Conservation (phyloP, 2,329 filamentous ascomycete species). For the Claviceps quebecensis region DNA sequence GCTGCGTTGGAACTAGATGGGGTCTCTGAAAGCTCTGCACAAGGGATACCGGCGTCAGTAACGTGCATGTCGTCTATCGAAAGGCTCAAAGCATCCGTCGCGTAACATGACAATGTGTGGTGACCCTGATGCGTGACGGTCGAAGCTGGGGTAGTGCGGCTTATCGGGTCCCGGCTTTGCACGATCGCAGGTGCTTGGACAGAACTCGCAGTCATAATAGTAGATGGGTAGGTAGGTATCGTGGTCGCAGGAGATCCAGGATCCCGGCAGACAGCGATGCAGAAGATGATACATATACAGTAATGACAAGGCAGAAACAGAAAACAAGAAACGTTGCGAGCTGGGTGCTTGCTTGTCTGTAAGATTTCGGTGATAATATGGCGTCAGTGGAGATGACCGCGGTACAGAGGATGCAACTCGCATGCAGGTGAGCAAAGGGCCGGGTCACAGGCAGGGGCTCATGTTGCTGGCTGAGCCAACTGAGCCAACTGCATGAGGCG, state of each 20-base stretch:
- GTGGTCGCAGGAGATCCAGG: too few relatives aligned
- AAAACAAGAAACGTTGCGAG: neutral
- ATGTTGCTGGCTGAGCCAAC: conserved; percentile 14
- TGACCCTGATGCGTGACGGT: conserved; percentile 10
- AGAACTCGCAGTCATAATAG: conserved; percentile 30
- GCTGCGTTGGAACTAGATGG: conserved; percentile 36
- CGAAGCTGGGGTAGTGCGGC: conserved; percentile 18
- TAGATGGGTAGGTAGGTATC: too few relatives aligned
- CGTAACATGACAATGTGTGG: conserved; percentile 16
- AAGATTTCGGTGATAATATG: conserved; percentile 2
- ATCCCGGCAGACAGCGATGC: neutral
- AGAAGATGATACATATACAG: conserved; percentile 20
- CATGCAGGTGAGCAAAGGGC: conserved; percentile 5
- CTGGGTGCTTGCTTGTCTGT: neutral
- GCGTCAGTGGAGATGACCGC: conserved; percentile 8
- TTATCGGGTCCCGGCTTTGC: conserved; percentile 22
- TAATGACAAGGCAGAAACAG: conserved; percentile 1
- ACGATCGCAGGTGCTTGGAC: conserved; percentile 26
- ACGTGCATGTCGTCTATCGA: conserved; percentile 23
- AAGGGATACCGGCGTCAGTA: conserved; percentile 17
- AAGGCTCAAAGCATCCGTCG: conserved; percentile 26
- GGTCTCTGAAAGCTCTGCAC: conserved; percentile 24
- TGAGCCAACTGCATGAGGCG: conserved; percentile 2
- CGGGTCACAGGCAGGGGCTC: conserved; percentile 18
- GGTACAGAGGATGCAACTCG: neutral